phyloP scores from a whole-genome alignment of 73 alveolate genomes.

The Paramecium biaurelia region DNA sequence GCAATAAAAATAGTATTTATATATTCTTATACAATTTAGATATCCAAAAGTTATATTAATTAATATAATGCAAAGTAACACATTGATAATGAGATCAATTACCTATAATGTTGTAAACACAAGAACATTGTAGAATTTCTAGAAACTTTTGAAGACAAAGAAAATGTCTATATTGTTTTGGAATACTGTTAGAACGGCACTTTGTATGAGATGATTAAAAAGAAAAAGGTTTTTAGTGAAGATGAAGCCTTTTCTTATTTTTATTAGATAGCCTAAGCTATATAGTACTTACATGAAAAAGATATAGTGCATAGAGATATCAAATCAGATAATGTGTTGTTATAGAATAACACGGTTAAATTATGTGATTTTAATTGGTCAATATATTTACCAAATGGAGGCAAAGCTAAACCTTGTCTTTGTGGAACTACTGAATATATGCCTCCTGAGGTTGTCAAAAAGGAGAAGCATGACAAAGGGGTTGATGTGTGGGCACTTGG shows the following conservation, averaged over 20 bases:
- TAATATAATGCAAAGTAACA: slow-evolving; percentile 13
- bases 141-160: not conserved
- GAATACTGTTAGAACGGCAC: slow-evolving; percentile 1
- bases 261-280: slow-evolving; percentile 17
- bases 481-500: slow-evolving; percentile 49
- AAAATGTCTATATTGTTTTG: not conserved
- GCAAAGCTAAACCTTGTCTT: slow-evolving; percentile 16
- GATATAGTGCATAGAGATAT: slow-evolving; percentile 31
- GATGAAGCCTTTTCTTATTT: slow-evolving; percentile 35
- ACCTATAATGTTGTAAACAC: not conserved
- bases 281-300: not conserved
- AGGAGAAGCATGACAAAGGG: not conserved
- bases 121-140: not conserved
- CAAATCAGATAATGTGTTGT: slow-evolving; percentile 11
- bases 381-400: not conserved
- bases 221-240: slow-evolving; percentile 54
- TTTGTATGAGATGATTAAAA: not conserved
- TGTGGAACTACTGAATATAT: slow-evolving; percentile 48
- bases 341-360: not conserved
- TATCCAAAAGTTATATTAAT: not conserved
- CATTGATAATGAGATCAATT: not conserved
- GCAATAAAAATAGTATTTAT: slow-evolving; percentile 30
- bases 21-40: not conserved
- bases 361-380: slow-evolving; percentile 55
- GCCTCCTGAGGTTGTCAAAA: slow-evolving; percentile 44